These are phyloP conservation scores for Alloteropsis semialata DNA, from an alignment of 176 grass and related monocot genomes.

Conservation along the genomic window DNA sequence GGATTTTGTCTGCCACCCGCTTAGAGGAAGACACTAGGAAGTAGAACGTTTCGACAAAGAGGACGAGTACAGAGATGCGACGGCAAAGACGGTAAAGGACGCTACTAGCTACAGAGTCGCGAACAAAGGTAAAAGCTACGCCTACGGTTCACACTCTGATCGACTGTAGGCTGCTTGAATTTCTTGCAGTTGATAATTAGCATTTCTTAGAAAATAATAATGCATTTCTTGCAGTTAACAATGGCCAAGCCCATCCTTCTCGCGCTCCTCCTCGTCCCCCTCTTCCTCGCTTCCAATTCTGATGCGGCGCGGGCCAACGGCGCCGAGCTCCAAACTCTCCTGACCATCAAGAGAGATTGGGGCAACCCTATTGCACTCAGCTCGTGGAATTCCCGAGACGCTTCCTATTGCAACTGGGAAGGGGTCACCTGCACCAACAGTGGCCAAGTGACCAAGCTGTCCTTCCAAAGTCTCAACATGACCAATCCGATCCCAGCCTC, in stretches of 20 bases:
- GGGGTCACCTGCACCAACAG: slow-evolving; percentile 27
- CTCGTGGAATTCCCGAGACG: slow-evolving; percentile 32
- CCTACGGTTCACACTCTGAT: neutral
- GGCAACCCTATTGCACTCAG: slow-evolving; percentile 25
- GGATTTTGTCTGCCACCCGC: neutral
- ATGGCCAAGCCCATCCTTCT: neutral
- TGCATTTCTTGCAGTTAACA: neutral
- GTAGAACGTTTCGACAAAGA: too few species aligned
- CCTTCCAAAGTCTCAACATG: neutral
- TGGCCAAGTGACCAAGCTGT: neutral
- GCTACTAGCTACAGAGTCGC: too few species aligned
- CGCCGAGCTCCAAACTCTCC: neutral
- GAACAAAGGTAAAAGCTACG: neutral
- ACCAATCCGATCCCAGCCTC: slow-evolving; percentile 8
- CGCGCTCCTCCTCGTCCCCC: neutral
- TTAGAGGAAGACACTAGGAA: neutral
- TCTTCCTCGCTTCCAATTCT: neutral
- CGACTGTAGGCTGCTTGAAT: neutral
- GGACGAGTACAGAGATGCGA: too few species aligned
- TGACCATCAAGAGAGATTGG: slow-evolving; percentile 35
- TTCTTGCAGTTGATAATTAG: neutral
- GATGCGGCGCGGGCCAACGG: neutral
- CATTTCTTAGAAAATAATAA: neutral
- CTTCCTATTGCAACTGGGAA: slow-evolving; percentile 28
- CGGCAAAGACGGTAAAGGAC: too few species aligned